Conservation (phyloP, 164 flowering plant species). For the Nymphaea colorata region DNA sequence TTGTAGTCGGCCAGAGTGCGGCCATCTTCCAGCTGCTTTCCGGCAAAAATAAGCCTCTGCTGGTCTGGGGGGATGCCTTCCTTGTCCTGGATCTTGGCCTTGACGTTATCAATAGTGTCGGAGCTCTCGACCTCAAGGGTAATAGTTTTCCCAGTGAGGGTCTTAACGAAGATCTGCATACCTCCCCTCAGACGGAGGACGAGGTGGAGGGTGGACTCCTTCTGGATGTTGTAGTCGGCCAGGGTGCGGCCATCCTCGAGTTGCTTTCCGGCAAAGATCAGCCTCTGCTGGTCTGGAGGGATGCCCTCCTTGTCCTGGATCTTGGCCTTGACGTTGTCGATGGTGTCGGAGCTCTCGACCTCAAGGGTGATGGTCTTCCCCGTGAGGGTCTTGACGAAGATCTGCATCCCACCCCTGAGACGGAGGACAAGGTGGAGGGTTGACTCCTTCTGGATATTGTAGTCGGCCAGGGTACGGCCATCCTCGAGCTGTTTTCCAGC, state of each 20-base stretch:
- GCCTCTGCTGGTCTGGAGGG: conserved; percentile 41
- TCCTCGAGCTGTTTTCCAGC: conserved; percentile 8
- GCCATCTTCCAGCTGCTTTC: background rate
- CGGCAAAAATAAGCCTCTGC: conserved; percentile 39
- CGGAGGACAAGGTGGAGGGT: too few species aligned
- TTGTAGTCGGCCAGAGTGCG: background rate
- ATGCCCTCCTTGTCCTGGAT: conserved; percentile 43
- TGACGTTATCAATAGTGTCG: background rate
- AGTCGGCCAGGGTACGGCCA: background rate
- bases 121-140: background rate
- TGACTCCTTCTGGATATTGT: background rate
- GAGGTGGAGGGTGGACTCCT: too few species aligned
- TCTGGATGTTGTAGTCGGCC: background rate
- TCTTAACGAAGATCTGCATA: too few species aligned
- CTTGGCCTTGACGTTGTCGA: conserved; percentile 3
- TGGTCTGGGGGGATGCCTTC: conserved; percentile 45
- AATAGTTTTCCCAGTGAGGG: too few species aligned
- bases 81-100: conserved; percentile 26
- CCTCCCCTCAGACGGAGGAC: too few species aligned
- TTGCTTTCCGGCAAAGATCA: conserved; percentile 24
- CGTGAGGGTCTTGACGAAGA: background rate
- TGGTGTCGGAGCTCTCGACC: background rate
- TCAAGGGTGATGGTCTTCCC: background rate
- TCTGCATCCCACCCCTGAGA: too few species aligned
- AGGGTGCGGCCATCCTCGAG: background rate